Base-by-base conservation (phyloP, 768 basidiomycete genomes). In the Filobasidium wieringae region DNA sequence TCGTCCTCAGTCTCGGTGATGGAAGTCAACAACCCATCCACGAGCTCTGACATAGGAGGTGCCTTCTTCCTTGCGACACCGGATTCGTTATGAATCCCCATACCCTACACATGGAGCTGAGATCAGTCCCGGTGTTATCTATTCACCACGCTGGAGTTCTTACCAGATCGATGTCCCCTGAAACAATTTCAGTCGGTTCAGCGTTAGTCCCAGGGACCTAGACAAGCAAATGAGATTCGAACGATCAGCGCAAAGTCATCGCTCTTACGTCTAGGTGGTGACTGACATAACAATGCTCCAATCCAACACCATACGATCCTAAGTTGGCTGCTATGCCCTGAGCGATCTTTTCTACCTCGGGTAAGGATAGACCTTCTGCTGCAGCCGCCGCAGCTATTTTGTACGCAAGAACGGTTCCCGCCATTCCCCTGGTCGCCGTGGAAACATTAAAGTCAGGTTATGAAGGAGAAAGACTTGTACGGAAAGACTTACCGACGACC, bases 11-110 rank as follows among this genome's bases (percentile, higher is more conserved):
- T 75, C 51, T 70, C 65, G 37, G 66, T 72, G 58, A 75, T 66
- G 29, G 67, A 69, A 33, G 56, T 33, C 26, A 77, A 58, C 67
- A 77, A 71, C 27, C 66, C 60, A 43, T 64, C 66, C 60, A 77
- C 68, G 40, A 77, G 65, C 31, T 72, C 69, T 3, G 66, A 57
- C 11, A 66, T 59, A 9, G 53, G 64, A 0, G 66, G 55, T 14
- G 72, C 63, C n/a, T 59, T 59, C 58, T 71, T 65, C 37, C 72
- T 74, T 51, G 69, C 66, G 34, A 74, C 70, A 39, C 75, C 77
- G 15, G 76, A 63, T 62, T 77, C 77, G 64, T 77, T 77, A 66
- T 77, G 77, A 56, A 76, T 76, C 31, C 76, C 71, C 66, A 72
- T 68, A 3, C 71, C 72, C n/a, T n/a, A n/a, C n/a, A n/a, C n/a